Percentiles rank a stretch among this genome's conserved stretches.
Evolutionary conservation across 495 filamentous ascomycete genomes (phyloP).

Genomic region (Clavariopsis aquatica): DNA sequence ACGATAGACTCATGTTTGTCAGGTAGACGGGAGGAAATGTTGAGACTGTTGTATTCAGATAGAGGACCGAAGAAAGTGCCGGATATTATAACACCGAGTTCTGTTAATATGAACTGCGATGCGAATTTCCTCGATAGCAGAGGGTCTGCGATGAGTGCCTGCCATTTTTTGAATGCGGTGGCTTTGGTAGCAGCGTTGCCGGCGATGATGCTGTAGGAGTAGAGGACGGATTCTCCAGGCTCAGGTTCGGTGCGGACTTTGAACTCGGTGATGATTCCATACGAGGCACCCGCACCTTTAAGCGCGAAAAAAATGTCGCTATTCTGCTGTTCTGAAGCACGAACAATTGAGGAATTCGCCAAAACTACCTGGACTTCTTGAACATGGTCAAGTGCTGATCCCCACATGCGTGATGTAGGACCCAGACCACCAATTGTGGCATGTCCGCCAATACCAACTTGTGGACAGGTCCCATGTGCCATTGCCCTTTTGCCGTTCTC

Average conservation of each 20-base stretch:
- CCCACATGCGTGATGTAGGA: slow-evolving; percentile 60
- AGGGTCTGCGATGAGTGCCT: slow-evolving; percentile 47
- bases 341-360: slow-evolving; percentile 40
- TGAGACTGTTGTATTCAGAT: slow-evolving; percentile 46
- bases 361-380: slow-evolving; percentile 49
- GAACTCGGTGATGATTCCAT: slow-evolving; percentile 55
- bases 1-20: slow-evolving; percentile 42
- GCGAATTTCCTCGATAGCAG: slow-evolving; percentile 57
- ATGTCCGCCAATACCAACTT: slow-evolving; percentile 41
- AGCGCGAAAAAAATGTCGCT: slow-evolving; percentile 46
- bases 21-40: slow-evolving; percentile 44
- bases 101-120: slow-evolving; percentile 43
- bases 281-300: slow-evolving; percentile 50
- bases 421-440: slow-evolving; percentile 55
- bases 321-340: slow-evolving; percentile 31
- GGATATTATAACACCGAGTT: slow-evolving; percentile 42
- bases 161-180: slow-evolving; percentile 47
- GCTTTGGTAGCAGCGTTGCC: slow-evolving; percentile 43
- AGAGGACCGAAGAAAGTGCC: slow-evolving; percentile 51
- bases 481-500: slow-evolving; percentile 38
- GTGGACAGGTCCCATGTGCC: slow-evolving; percentile 41
- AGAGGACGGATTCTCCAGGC: slow-evolving; percentile 45
- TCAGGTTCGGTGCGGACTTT: slow-evolving; percentile 48
- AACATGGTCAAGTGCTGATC: slow-evolving; percentile 54
- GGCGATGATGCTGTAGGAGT: slow-evolving; percentile 47